Evolutionary conservation across 768 basidiomycete species (phyloP).

Genomic region (Boletellus sp.): DNA sequence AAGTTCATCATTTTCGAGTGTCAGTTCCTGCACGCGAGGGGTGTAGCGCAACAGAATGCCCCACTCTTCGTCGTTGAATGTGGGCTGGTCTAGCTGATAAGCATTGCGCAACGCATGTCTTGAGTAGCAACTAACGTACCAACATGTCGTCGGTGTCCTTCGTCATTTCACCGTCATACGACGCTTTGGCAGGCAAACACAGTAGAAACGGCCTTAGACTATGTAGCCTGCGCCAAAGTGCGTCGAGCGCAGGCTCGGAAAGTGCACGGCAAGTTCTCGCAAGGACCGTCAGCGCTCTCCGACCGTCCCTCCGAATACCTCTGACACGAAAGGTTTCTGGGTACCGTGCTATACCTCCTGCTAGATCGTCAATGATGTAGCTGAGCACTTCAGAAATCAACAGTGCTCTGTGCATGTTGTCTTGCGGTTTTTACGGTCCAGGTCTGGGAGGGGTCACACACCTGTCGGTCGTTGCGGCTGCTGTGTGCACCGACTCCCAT

Average conservation of each 20-base stretch:
- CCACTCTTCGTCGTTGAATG: neutral
- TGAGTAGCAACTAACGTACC: neutral
- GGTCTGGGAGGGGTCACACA: too few species aligned
- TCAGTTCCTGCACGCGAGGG: neutral
- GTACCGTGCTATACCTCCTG: neutral
- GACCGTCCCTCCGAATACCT: too few species aligned
- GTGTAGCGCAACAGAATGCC: neutral
- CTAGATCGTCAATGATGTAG: neutral
- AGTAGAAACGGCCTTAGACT: slow-evolving; percentile 4
- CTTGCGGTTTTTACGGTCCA: neutral
- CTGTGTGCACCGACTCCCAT: too few species aligned
- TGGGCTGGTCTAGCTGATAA: neutral
- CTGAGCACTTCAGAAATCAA: neutral
- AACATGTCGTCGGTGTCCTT: neutral
- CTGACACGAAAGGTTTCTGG: neutral
- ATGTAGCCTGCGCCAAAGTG: slow-evolving; percentile 12
- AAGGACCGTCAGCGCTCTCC: neutral
- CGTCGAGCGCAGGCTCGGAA: slow-evolving; percentile 9
- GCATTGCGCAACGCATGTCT: too few species aligned
- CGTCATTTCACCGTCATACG: neutral
- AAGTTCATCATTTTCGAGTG: neutral
- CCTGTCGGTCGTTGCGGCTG: too few species aligned
- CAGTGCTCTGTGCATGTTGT: neutral
- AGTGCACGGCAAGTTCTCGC: neutral
- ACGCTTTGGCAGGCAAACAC: slow-evolving; percentile 1